Base-by-base conservation (phyloP, 192 early-diverging fungal genomes). In the Spizellomyces punctatus region DNA sequence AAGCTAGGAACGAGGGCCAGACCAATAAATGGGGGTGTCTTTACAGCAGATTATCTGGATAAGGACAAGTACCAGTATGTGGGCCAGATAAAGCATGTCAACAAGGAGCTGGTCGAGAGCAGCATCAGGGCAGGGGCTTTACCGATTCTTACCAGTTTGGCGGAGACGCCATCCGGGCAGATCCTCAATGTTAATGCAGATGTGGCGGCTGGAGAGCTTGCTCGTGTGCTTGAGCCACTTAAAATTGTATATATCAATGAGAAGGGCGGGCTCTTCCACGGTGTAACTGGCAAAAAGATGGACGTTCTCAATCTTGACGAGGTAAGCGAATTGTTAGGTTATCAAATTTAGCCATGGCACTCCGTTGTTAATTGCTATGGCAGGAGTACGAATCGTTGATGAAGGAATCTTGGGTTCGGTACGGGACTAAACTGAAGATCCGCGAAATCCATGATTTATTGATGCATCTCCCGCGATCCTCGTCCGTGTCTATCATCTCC, bases 101-200 rank as follows among this genome's bases (percentile, higher is more conserved):
- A 95, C 79, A 96, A 95, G 82, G 90, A 93, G 50, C 87, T 93
- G 41, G 93, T 99, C 45, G 95, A 98, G 78, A 91, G 93, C 46
- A 90, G 90, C 21, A 95, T 99, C 63, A 91, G 91, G 56, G 94
- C 96, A 46, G 96, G 96, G 9, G 93, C 94, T 22, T 83, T 98
- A 63, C 96, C 98, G 14, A 98, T 99, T 72, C 83, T 99, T 64
- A 98, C 96, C 16, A 93, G 91, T 63, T 87, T 99, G 61, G 96
- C 96, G 6, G 95, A 98, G 79, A 98, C 96, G 3, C 93, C 93
- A 45, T 85, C 89, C 46, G 96, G 98, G 64, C 98, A 99, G 79
- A 95, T 98, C 66, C 84, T 99, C 68, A 99, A 99, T 61, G 95
- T 98, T 62, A 99, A 99, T 81, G 98, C 98, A 49, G 98, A 99